phyloP scores from a whole-genome alignment of 179 eudicot species.

The Corrigiola litoralis region DNA sequence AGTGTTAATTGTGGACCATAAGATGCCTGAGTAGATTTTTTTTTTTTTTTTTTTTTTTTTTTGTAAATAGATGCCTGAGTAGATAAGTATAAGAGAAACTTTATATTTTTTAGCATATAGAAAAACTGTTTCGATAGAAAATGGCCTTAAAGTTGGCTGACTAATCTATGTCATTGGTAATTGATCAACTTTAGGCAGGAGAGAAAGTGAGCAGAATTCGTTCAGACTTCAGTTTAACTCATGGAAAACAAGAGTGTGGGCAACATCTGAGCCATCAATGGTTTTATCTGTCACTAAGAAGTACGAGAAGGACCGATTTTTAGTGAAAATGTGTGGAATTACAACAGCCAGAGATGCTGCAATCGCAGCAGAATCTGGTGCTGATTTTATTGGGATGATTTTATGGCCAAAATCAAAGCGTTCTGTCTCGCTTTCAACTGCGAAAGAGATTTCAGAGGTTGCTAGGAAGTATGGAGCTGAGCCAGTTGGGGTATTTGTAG shows the following conservation, averaged over 20 bases:
- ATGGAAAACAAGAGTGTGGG: conserved; percentile 24
- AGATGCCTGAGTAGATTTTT: not conserved
- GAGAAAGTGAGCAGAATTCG: conserved; percentile 9
- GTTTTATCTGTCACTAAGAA: conserved; percentile 16
- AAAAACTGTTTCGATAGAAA: not conserved
- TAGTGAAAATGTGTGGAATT: conserved; percentile 94
- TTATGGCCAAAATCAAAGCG: conserved; percentile 92
- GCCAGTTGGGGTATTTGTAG: conserved; percentile 94
- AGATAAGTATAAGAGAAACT: no score
- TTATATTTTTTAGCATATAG: not conserved
- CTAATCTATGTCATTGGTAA: not conserved
- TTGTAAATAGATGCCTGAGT: no score
- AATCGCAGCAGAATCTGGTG: conserved; percentile 93
- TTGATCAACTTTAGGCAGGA: conserved; percentile 2
- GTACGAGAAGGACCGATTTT: conserved; percentile 36
- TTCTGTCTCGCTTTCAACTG: conserved; percentile 66
- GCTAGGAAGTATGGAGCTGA: conserved; percentile 75
- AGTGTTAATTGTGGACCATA: not conserved
- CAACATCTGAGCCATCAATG: conserved; percentile 25
- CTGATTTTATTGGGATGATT: conserved; percentile 89
- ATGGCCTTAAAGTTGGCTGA: not conserved
- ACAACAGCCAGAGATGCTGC: conserved; percentile 92
- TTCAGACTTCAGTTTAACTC: conserved; percentile 19
- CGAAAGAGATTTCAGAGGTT: conserved; percentile 78
- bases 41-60: no score